phyloP scores from a whole-genome alignment of 1,284 basidiomycete genomes.

The Ustilago vetiveriae region DNA sequence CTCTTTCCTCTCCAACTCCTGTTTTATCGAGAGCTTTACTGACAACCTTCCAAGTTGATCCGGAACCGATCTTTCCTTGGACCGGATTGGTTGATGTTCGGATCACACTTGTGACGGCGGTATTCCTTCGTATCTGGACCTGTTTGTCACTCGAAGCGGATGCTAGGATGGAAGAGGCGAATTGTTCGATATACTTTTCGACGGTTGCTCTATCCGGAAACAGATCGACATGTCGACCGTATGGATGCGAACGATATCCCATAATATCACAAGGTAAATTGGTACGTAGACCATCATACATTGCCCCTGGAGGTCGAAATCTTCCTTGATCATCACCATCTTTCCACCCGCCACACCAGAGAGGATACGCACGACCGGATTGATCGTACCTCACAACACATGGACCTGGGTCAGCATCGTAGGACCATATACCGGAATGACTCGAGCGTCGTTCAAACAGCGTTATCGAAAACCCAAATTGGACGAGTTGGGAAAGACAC shows the following conservation, averaged over 20 bases:
- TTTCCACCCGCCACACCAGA: slow-evolving; percentile 10
- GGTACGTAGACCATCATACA: slow-evolving; percentile 65
- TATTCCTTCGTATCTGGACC: slow-evolving; percentile 66
- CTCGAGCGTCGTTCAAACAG: slow-evolving; percentile 50
- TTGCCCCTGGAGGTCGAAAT: slow-evolving; percentile 45
- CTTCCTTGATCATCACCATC: slow-evolving; percentile 9
- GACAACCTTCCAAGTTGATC: slow-evolving; percentile 45
- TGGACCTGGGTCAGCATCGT: slow-evolving; percentile 45
- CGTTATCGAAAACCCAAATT: slow-evolving; percentile 1
- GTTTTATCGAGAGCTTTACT: slow-evolving; percentile 3
- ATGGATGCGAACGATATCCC: slow-evolving; percentile 64
- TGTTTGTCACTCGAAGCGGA: too few species aligned
- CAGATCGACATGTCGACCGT: slow-evolving; percentile 16
- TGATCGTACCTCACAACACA: slow-evolving; percentile 61
- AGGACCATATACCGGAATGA: slow-evolving; percentile 53
- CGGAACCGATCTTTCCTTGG: slow-evolving; percentile 22
- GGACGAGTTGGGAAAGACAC: slow-evolving; percentile 66
- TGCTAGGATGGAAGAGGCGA: too few species aligned
- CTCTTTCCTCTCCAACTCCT: not conserved
- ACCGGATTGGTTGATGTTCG: not conserved
- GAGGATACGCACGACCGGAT: slow-evolving; percentile 14
- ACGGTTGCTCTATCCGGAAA: slow-evolving; percentile 55
- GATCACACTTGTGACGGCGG: slow-evolving; percentile 64
- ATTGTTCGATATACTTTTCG: slow-evolving; percentile 67
- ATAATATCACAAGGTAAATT: slow-evolving; percentile 66